Evolutionary conservation across 352 stramenopile species (phyloP).

Genomic region (Globisporangium paroecandrum): DNA sequence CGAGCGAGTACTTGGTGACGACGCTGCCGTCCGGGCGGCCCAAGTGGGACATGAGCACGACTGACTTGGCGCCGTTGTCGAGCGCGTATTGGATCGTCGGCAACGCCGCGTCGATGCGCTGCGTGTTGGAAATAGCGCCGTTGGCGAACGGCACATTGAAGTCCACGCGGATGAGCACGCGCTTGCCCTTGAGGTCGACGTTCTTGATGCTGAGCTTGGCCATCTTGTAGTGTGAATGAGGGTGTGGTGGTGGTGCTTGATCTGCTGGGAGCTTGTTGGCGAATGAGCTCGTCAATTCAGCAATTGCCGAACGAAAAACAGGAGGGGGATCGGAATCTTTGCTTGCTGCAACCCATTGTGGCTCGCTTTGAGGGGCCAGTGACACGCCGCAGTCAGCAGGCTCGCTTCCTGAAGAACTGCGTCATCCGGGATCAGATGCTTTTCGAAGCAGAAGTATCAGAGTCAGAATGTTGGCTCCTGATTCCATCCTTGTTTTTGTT

Average conservation of each 20-base stretch:
- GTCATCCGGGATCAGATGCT: background rate
- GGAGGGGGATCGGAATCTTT: background rate
- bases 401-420: slow-evolving; percentile 2
- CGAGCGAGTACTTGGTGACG: slow-evolving; percentile 95
- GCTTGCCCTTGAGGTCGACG: slow-evolving; percentile 95
- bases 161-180: slow-evolving; percentile 98
- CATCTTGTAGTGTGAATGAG: slow-evolving; percentile 28
- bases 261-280: slow-evolving; percentile 25
- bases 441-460: too few species aligned
- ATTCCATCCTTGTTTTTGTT: too few species aligned
- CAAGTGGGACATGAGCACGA: slow-evolving; percentile 98
- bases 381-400: slow-evolving; percentile 11
- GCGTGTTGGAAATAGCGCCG: slow-evolving; percentile 97
- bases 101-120: slow-evolving; percentile 97
- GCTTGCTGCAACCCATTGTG: slow-evolving; percentile 2
- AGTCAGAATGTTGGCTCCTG: too few species aligned
- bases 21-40: slow-evolving; percentile 94
- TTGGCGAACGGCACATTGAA: slow-evolving; percentile 99
- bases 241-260: slow-evolving; percentile 5
- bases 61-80: slow-evolving; percentile 95
- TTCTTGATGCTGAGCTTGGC: slow-evolving; percentile 90
- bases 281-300: slow-evolving; percentile 27
- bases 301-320: background rate
- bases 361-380: slow-evolving; percentile 16
- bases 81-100: slow-evolving; percentile 97